Conservation (phyloP, 805 yeast genomes). For the Lipomyces mesembrius region DNA sequence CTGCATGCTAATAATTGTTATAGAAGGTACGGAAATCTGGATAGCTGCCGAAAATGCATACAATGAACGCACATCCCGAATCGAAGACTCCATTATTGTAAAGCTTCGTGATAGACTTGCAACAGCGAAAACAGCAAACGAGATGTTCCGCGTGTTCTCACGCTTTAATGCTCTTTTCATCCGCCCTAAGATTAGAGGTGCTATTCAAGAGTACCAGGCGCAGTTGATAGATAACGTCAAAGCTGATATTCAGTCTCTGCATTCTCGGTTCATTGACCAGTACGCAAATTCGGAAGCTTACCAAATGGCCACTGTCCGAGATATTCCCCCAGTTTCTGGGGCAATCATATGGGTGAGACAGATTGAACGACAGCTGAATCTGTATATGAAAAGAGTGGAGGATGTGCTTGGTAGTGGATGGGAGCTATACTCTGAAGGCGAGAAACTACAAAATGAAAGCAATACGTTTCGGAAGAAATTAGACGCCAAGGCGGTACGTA, state of each 20-base stretch:
- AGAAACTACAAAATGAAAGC: conserved; percentile 59
- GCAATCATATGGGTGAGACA: conserved; percentile 60
- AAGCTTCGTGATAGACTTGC: conserved; percentile 50
- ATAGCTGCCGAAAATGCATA: conserved; percentile 50
- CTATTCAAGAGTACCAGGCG: conserved; percentile 63
- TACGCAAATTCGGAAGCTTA: conserved; percentile 44
- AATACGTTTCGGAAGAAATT: conserved; percentile 53
- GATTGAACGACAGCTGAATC: conserved; percentile 51
- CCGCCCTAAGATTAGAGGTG: conserved; percentile 61
- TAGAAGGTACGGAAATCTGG: conserved; percentile 52
- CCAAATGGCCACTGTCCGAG: conserved; percentile 50
- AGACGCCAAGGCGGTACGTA: conserved; percentile 47
- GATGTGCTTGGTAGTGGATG: conserved; percentile 64
- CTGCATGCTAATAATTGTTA: conserved; percentile 29
- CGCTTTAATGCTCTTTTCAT: conserved; percentile 54
- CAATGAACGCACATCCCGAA: conserved; percentile 49
- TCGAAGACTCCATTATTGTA: conserved; percentile 54
- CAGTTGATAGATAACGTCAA: conserved; percentile 56
- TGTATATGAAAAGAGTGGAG: conserved; percentile 53
- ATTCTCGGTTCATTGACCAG: conserved; percentile 49
- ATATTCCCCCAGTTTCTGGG: conserved; percentile 55
- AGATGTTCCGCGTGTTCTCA: conserved; percentile 58
- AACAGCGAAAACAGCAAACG: conserved; percentile 51
- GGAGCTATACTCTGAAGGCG: conserved; percentile 69
- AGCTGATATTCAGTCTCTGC: conserved; percentile 53